These are phyloP conservation scores for Metschnikowia santaceciliae DNA, from an alignment of 805 yeast species.

Conservation along the genomic window DNA sequence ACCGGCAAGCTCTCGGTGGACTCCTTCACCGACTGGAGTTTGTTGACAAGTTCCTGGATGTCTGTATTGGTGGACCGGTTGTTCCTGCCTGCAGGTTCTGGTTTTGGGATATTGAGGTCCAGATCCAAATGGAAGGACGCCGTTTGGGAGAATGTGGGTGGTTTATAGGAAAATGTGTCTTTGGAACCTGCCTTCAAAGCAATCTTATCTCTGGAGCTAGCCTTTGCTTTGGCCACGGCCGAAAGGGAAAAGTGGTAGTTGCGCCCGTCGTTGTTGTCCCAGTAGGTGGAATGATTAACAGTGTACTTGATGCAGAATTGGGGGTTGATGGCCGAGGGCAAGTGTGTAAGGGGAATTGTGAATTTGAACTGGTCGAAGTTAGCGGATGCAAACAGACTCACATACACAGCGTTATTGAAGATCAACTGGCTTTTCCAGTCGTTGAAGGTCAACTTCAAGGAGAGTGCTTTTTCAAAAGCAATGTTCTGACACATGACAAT, in stretches of 20 bases:
- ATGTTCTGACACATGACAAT: conserved; percentile 31
- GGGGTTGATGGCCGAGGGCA: conserved; percentile 29
- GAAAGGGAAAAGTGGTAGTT: conserved; percentile 35
- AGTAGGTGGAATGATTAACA: conserved; percentile 25
- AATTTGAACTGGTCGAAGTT: conserved; percentile 49
- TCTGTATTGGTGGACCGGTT: not conserved
- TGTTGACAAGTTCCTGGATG: conserved; percentile 14
- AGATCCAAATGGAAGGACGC: not conserved
- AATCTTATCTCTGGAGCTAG: conserved; percentile 2
- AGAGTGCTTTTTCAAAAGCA: conserved; percentile 33
- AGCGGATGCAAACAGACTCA: conserved; percentile 21
- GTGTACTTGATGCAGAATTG: conserved; percentile 33
- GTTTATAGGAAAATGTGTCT: conserved; percentile 13
- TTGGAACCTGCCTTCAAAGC: not conserved
- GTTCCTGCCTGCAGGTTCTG: conserved; percentile 2
- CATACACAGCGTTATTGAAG: conserved; percentile 20
- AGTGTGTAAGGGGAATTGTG: conserved; percentile 39
- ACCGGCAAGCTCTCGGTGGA: not conserved
- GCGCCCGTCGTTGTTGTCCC: conserved; percentile 37
- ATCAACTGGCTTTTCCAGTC: conserved; percentile 39
- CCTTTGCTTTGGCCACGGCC: conserved; percentile 4
- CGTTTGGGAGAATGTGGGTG: conserved; percentile 10
- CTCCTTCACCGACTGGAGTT: conserved; percentile 9
- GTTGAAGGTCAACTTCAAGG: conserved; percentile 48
- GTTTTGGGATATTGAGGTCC: not conserved